Evolutionary conservation across 148 eudicot genomes (phyloP).

Genomic region (Dysphania ambrosioides): DNA sequence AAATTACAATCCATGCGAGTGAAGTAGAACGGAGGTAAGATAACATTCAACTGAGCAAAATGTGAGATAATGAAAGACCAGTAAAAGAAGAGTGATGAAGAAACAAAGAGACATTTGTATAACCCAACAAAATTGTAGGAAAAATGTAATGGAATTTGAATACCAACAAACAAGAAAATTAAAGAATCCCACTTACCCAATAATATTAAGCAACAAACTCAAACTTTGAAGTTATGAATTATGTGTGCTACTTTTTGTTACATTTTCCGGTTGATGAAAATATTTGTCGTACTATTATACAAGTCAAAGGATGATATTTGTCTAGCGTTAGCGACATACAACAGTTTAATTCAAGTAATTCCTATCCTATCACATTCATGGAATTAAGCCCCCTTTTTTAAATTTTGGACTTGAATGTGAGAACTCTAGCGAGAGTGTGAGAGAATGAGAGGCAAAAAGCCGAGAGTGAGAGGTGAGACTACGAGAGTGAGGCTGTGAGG

Average conservation of each 20-base stretch:
- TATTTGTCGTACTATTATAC: background rate
- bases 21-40: too few species aligned
- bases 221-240: background rate
- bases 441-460: too few species aligned
- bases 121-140: slow-evolving; percentile 9
- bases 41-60: background rate
- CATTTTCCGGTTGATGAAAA: too few species aligned
- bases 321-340: too few species aligned
- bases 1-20: background rate
- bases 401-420: too few species aligned
- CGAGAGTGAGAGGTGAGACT: too few species aligned
- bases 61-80: background rate
- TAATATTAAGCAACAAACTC: slow-evolving; percentile 5
- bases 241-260: too few species aligned
- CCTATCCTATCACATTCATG: too few species aligned
- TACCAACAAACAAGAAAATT: slow-evolving; percentile 28
- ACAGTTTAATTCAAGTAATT: too few species aligned
- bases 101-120: slow-evolving; percentile 22
- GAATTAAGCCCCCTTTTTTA: too few species aligned
- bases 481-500: too few species aligned
- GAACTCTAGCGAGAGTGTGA: too few species aligned
- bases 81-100: background rate
- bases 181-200: slow-evolving; percentile 24
- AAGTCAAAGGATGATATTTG: background rate
- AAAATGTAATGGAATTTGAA: slow-evolving; percentile 16